Evolutionary conservation across 768 basidiomycete genomes (phyloP).

Genomic region (Russula griseocarnosa): DNA sequence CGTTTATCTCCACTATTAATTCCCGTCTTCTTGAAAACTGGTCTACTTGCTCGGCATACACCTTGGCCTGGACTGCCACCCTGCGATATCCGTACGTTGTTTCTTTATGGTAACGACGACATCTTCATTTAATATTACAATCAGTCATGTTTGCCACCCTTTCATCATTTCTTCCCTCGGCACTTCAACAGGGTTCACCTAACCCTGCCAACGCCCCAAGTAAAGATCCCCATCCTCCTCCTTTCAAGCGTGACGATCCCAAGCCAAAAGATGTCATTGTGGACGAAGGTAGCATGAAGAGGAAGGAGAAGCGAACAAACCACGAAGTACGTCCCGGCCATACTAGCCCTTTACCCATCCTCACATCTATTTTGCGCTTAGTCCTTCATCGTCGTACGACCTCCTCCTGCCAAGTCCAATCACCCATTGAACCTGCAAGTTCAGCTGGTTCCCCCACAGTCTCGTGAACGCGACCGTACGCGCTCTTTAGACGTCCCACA

Average conservation of each 20-base stretch:
- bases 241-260: background rate
- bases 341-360: background rate
- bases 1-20: background rate
- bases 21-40: slow-evolving; percentile 15
- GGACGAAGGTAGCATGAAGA: slow-evolving; percentile 38
- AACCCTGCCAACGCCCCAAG: slow-evolving; percentile 8
- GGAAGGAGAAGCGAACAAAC: slow-evolving; percentile 45
- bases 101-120: background rate
- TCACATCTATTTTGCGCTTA: slow-evolving; percentile 33
- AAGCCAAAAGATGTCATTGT: slow-evolving; percentile 12
- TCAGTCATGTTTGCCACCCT: slow-evolving; percentile 24
- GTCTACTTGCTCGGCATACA: slow-evolving; percentile 7
- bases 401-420: slow-evolving; percentile 79
- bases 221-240: background rate
- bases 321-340: slow-evolving; percentile 44
- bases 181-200: slow-evolving; percentile 22
- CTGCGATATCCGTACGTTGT: slow-evolving; percentile 3
- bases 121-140: slow-evolving; percentile 4
- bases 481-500: slow-evolving; percentile 45
- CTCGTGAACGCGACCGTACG: slow-evolving; percentile 38
- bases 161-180: slow-evolving; percentile 23
- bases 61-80: background rate
- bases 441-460: slow-evolving; percentile 76
- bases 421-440: slow-evolving; percentile 89
- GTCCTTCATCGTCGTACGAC: slow-evolving; percentile 91